Percentiles rank a stretch among this genome's conserved stretches.
Evolutionary conservation across 768 basidiomycete genomes (phyloP).

Genomic region (Lactifluus piperatus): DNA sequence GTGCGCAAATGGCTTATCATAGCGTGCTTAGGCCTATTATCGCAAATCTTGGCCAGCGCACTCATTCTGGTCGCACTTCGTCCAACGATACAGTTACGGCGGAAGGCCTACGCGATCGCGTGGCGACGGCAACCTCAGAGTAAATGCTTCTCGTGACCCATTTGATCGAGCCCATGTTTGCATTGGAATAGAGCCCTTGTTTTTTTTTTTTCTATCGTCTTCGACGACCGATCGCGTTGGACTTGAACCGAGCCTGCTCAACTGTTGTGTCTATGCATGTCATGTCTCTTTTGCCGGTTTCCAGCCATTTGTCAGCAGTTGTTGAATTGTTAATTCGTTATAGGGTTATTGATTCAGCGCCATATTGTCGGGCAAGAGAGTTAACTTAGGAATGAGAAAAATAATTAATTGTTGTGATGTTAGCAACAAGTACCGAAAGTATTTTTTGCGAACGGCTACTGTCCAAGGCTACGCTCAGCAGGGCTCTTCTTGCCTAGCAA

Average conservation of each 20-base stretch:
- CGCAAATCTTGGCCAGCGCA: conserved; percentile 42
- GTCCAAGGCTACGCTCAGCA: no score
- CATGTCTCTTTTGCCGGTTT: neutral
- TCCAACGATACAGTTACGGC: conserved; percentile 46
- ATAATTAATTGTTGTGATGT: neutral
- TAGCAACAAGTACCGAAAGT: no score
- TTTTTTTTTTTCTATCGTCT: neutral
- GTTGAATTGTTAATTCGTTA: conserved; percentile 10
- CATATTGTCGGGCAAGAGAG: neutral
- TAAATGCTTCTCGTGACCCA: conserved; percentile 15
- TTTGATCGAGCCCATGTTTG: neutral
- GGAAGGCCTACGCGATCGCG: conserved; percentile 38
- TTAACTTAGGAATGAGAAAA: neutral
- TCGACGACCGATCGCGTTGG: conserved; percentile 8
- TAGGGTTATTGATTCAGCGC: neutral
- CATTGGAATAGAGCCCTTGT: neutral
- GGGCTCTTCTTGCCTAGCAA: no score
- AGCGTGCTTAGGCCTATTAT: conserved; percentile 75
- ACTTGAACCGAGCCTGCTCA: neutral
- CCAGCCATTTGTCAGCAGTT: conserved; percentile 5
- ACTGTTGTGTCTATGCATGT: conserved; percentile 1
- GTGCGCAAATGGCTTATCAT: conserved; percentile 77
- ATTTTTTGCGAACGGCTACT: no score
- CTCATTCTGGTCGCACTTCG: conserved; percentile 36
- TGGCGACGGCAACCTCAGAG: conserved; percentile 33